Base-by-base conservation (phyloP, 805 yeast genomes). In the Kazachstania kunashirensis region DNA sequence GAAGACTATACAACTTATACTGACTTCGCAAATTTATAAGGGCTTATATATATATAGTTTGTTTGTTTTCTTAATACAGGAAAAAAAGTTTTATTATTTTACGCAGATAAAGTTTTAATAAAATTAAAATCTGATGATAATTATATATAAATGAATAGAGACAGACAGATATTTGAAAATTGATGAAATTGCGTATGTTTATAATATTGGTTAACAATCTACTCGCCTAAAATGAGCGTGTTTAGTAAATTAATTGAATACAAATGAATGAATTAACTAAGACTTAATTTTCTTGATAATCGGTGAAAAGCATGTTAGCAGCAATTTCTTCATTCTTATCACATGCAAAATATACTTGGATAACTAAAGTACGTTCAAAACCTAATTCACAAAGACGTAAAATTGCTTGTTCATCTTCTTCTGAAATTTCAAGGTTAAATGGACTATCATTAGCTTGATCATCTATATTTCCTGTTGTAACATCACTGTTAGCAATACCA, bases 311-410 rank as follows among this genome's bases (percentile, higher is more conserved):
- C 54, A 85, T 75, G 65, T 92, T 92, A 16, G 97, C 98, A 29
- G 98, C 86, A 52, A 84, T 73, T 66, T 89, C 96, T 66, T 92
- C 98, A 62, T 92, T 85, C 65, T 86, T 89, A 54, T 92, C 98
- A 62, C 98, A 92, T 29, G 97, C 97, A 71, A 92, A 79, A 65
- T 84, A 92, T 21, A 94, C 95, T 66, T 88, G 95, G 42, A 86
- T 75, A 31, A 84, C 98, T 39, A 81, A 66, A 48, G 79, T 71
- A 48, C 95, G 74, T 47, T 85, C 95, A 52, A 92, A 92, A 0
- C 98, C 98, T 46, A 92, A 70, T 61, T 83, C 96, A 59, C 94
- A 81, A 46, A 92, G 70, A 56, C 98, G 75, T 44, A 71, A 70
- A 46, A 92, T 84, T n/a, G 97, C 95, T 42, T 71, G 84, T 54